Evolutionary conservation across 495 filamentous ascomycete genomes (phyloP).

Genomic region (Terfezia claveryi): DNA sequence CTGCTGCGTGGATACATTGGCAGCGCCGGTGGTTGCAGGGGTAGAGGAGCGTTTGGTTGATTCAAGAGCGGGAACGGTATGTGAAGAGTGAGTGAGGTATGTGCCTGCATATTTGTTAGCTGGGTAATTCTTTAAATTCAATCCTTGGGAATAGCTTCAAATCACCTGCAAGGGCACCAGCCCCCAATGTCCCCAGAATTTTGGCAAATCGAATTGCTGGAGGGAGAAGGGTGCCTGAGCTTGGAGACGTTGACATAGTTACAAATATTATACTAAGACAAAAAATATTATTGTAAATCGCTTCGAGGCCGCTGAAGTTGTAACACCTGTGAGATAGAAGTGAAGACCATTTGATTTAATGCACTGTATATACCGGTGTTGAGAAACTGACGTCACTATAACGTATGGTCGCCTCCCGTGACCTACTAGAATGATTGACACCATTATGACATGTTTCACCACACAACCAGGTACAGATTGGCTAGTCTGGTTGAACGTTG

Average conservation of each 20-base stretch:
- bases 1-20: conserved; percentile 3
- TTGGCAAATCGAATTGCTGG: conserved; percentile 16
- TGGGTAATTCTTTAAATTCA: background rate
- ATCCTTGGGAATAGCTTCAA: background rate
- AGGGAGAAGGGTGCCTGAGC: conserved; percentile 14
- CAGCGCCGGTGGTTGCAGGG: conserved; percentile 1
- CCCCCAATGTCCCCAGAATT: conserved; percentile 14
- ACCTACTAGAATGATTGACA: too few species aligned
- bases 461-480: too few species aligned
- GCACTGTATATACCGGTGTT: too few species aligned
- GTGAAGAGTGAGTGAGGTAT: conserved; percentile 12
- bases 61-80: conserved; percentile 12
- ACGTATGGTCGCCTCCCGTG: too few species aligned
- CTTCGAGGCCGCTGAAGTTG: too few species aligned
- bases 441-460: too few species aligned
- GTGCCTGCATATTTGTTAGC: conserved; percentile 31
- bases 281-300: too few species aligned
- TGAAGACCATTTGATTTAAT: too few species aligned
- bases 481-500: too few species aligned
- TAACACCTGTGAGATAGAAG: too few species aligned
- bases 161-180: conserved; percentile 25
- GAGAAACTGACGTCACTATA: too few species aligned
- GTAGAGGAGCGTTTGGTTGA: conserved; percentile 3
- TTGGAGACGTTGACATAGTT: background rate
- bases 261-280: too few species aligned